Base-by-base conservation (phyloP, 805 yeast species). In the Phaffomyces thermotolerans region DNA sequence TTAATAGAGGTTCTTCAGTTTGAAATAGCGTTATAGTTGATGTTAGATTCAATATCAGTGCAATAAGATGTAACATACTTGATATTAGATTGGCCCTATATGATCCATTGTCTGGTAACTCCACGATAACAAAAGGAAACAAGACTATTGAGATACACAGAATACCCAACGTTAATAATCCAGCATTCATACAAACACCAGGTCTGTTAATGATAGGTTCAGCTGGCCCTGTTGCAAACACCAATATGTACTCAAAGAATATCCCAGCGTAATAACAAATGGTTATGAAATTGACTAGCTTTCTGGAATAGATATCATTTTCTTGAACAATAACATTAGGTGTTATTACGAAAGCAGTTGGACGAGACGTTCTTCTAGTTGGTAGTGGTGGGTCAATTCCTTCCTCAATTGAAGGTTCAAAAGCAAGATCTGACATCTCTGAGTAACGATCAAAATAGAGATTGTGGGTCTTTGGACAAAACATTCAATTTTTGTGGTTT, bases 181-280 rank as follows among this genome's bases (percentile, higher is more conserved):
- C 43, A 4, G 43, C 27, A 13, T 51, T 22, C 17, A 48, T 13
- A 25, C 52, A 48, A 8, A 52, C 29, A 1, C 41, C 41, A 8
- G 58, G 57, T 22, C 56, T 45, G 37, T 52, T 49, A 4, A n/a
- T n/a, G 23, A 54, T 32, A 9, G 44, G 46, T 13, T 50, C 53
- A 35, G 53, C 49, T 8, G 57, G 54, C 14, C 48, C 25, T 7
- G 36, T 27, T 6, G 36, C 9, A 23, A 52, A 50, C 35, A 47
- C 43, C 13, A 39, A 40, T 2, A 53, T 4, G 37, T 55, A 55
- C 35, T 51, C 50, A 0, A 39, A 12, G 3, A 50, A 24, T 20
- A 56, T 23, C 23, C 29, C 42, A 3, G 33, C 14, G 2, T 36
- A 27, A 27, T 48, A 48, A 3, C 25, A 34, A 2, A 35, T 14